Percentiles rank a stretch among this genome's conserved stretches.
Conservation (phyloP, 768 basidiomycete species). For the Collybia nuda region DNA sequence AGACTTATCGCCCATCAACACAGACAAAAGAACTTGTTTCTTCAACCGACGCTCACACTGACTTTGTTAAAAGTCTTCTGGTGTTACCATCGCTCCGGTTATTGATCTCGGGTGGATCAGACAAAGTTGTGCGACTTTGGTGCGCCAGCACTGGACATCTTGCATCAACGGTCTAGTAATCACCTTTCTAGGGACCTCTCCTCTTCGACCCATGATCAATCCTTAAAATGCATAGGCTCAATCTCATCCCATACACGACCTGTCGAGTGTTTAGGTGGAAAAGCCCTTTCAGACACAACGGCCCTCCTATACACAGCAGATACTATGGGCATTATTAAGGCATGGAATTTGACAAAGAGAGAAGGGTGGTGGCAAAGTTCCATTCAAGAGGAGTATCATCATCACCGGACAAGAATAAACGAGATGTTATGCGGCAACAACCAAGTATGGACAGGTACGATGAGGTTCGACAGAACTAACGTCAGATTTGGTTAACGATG, state of each 20-base stretch:
- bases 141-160: slow-evolving; percentile 31
- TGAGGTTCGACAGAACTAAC: not conserved
- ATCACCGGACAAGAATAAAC: slow-evolving; percentile 85
- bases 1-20: not conserved
- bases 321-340: slow-evolving; percentile 86
- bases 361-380: slow-evolving; percentile 48
- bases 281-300: slow-evolving; percentile 39
- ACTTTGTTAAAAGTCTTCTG: slow-evolving; percentile 87
- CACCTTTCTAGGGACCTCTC: slow-evolving; percentile 61
- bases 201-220: slow-evolving; percentile 32
- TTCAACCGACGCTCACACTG: slow-evolving; percentile 75
- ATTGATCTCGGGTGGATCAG: slow-evolving; percentile 85
- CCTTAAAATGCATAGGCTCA: slow-evolving; percentile 58
- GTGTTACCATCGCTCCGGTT: slow-evolving; percentile 66
- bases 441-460: slow-evolving; percentile 86
- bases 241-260: slow-evolving; percentile 88
- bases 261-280: slow-evolving; percentile 74
- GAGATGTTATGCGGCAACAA: slow-evolving; percentile 66
- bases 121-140: slow-evolving; percentile 89
- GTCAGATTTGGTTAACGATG: not conserved
- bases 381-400: slow-evolving; percentile 52
- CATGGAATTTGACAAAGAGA: slow-evolving; percentile 69
- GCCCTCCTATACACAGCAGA: slow-evolving; percentile 79
- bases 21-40: slow-evolving; percentile 74
- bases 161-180: slow-evolving; percentile 1